Percentiles rank a stretch among this genome's conserved stretches.
phyloP scores from a whole-genome alignment of 2,329 filamentous ascomycete genomes.

The Tympanopsis confertula region DNA sequence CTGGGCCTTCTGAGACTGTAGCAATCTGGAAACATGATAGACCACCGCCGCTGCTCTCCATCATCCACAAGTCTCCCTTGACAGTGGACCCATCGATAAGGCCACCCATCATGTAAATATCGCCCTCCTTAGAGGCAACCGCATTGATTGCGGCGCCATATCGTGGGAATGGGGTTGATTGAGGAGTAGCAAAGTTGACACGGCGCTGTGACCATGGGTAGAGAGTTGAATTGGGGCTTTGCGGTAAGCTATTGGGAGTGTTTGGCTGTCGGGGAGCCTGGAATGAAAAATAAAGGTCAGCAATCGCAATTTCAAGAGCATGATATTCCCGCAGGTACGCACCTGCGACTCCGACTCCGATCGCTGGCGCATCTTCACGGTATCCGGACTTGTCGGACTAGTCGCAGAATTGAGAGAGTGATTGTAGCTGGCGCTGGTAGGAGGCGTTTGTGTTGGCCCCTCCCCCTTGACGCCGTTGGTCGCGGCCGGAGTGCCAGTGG shows the following conservation, averaged over 20 bases:
- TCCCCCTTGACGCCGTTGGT: not conserved
- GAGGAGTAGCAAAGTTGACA: conserved; percentile 71
- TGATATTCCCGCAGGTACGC: not conserved
- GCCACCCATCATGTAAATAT: conserved; percentile 95
- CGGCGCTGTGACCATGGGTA: conserved; percentile 94
- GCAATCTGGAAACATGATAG: conserved; percentile 82
- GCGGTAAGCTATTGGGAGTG: conserved; percentile 17
- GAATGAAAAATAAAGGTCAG: not conserved
- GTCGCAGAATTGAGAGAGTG: conserved; percentile 28
- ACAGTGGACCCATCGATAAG: conserved; percentile 90
- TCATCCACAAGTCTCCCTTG: conserved; percentile 95
- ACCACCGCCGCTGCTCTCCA: conserved; percentile 71
- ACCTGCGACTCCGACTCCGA: not conserved
- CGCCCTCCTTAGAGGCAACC: conserved; percentile 85
- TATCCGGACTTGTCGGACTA: conserved; percentile 29
- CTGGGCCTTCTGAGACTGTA: conserved; percentile 86
- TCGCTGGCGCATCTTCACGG: conserved; percentile 25
- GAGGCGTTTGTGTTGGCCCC: conserved; percentile 23
- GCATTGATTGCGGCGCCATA: conserved; percentile 96
- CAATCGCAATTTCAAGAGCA: no score
- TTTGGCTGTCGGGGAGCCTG: conserved; percentile 37
- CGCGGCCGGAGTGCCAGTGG: not conserved
- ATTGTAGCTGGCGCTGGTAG: conserved; percentile 29
- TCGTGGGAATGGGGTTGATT: conserved; percentile 81
- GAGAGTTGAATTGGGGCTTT: conserved; percentile 62